Percentiles rank a stretch among this genome's conserved stretches.
Conservation (phyloP, 495 filamentous ascomycete genomes). For the Aspergillus cristatus region DNA sequence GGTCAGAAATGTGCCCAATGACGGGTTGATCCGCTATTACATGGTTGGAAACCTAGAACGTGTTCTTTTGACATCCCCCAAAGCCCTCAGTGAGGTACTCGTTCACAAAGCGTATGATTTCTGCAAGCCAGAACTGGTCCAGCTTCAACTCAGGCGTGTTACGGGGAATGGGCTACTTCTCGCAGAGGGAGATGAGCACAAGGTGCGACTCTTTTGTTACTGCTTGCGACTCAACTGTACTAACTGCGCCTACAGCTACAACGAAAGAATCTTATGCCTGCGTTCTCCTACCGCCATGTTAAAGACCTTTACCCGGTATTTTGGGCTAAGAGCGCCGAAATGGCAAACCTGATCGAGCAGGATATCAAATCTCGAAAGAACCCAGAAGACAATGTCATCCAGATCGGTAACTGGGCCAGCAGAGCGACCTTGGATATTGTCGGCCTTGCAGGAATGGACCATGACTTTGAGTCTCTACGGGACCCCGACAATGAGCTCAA, state of each 20-base stretch:
- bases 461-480: conserved; percentile 66
- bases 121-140: conserved; percentile 54
- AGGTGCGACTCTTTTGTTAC: conserved; percentile 23
- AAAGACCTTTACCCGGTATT: conserved; percentile 81
- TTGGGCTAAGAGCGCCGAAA: conserved; percentile 57
- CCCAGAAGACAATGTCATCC: conserved; percentile 32
- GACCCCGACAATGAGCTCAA: conserved; percentile 56
- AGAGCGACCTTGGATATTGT: conserved; percentile 84
- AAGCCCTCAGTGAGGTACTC: conserved; percentile 56
- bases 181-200: conserved; percentile 81
- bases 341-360: conserved; percentile 34
- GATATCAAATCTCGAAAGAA: conserved; percentile 16
- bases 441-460: conserved; percentile 72
- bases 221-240: background rate
- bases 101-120: conserved; percentile 71
- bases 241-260: conserved; percentile 32
- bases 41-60: conserved; percentile 60
- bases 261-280: conserved; percentile 71
- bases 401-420: conserved; percentile 55
- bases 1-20: conserved; percentile 61
- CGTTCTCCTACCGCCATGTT: conserved; percentile 76
- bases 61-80: conserved; percentile 54
- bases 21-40: conserved; percentile 71
- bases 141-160: conserved; percentile 48
- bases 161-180: conserved; percentile 71